These are phyloP conservation scores for Gossypium longicalyx DNA, from an alignment of 345 rosid species.

Conservation along the genomic window DNA sequence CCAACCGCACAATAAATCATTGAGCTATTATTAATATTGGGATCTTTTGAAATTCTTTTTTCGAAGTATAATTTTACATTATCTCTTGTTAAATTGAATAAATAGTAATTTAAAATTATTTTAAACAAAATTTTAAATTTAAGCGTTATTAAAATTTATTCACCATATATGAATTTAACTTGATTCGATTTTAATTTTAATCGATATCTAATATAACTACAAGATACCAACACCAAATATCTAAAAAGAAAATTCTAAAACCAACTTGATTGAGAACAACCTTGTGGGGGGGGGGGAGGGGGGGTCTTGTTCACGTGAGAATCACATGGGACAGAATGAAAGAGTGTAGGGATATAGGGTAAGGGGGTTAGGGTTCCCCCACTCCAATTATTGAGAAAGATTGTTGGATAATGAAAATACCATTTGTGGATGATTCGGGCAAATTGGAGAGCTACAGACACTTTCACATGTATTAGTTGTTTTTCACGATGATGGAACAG, in stretches of 20 bases:
- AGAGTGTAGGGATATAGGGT: not conserved
- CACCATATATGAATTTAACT: too few relatives aligned
- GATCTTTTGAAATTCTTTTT: too few relatives aligned
- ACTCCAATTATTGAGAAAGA: not conserved
- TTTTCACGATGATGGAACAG: not conserved
- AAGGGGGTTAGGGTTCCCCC: not conserved
- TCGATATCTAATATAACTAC: rapidly evolving
- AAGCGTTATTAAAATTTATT: too few relatives aligned
- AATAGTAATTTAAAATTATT: too few relatives aligned
- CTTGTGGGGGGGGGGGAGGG: not conserved
- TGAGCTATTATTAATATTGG: not conserved
- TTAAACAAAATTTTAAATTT: too few relatives aligned
- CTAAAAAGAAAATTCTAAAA: too few relatives aligned
- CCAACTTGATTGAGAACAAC: not conserved
- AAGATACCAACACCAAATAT: too few relatives aligned
- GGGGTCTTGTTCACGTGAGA: constrained; percentile 20
- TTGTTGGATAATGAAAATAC: constrained; percentile 8
- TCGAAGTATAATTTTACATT: too few relatives aligned
- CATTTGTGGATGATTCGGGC: not conserved
- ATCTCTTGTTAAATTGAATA: too few relatives aligned
- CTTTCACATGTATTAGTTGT: not conserved
- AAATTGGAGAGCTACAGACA: not conserved
- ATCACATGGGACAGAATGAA: constrained; percentile 14
- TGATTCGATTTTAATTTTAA: too few relatives aligned
- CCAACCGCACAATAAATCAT: constrained; percentile 13